phyloP scores from a whole-genome alignment of 495 filamentous ascomycete genomes.

The Aspergillus saccharolyticus region DNA sequence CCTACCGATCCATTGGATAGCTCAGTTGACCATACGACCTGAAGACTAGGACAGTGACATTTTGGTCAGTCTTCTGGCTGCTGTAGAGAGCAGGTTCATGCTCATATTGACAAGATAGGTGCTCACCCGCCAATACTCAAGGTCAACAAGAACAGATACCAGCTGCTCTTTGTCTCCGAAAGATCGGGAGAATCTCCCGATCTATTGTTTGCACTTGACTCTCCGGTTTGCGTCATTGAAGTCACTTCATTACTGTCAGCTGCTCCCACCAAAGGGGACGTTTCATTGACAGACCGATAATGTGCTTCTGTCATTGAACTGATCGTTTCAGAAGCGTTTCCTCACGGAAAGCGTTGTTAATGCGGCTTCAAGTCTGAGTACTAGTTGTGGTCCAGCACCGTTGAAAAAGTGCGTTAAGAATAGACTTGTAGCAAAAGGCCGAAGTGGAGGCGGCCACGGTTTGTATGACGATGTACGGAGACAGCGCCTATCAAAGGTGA shows the following conservation, averaged over 20 bases:
- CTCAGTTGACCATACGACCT: conserved; percentile 93
- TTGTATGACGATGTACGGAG: background rate
- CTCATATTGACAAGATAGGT: conserved; percentile 1
- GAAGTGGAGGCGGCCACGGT: background rate
- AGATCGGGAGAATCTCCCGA: conserved; percentile 12
- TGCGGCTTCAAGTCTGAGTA: background rate
- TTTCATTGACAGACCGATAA: conserved; percentile 26
- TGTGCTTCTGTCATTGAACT: conserved; percentile 14
- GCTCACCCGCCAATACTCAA: conserved; percentile 71
- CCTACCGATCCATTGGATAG: conserved; percentile 75
- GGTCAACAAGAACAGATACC: conserved; percentile 80
- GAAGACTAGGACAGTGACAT: conserved; percentile 47
- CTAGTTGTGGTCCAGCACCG: background rate
- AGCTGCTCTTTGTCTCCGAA: conserved; percentile 56
- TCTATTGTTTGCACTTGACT: conserved; percentile 14
- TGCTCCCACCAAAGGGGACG: conserved; percentile 36
- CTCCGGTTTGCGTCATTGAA: conserved; percentile 9
- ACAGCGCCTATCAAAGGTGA: background rate
- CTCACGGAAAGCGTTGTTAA: background rate
- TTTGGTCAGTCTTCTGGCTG: conserved; percentile 1
- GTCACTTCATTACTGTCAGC: conserved; percentile 18
- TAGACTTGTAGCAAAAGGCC: background rate
- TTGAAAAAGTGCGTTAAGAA: background rate
- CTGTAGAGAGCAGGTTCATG: background rate
- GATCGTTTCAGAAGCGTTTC: background rate